Evolutionary conservation across 2,329 filamentous ascomycete species (phyloP).

Genomic region (Colletotrichum gloeosporioides): DNA sequence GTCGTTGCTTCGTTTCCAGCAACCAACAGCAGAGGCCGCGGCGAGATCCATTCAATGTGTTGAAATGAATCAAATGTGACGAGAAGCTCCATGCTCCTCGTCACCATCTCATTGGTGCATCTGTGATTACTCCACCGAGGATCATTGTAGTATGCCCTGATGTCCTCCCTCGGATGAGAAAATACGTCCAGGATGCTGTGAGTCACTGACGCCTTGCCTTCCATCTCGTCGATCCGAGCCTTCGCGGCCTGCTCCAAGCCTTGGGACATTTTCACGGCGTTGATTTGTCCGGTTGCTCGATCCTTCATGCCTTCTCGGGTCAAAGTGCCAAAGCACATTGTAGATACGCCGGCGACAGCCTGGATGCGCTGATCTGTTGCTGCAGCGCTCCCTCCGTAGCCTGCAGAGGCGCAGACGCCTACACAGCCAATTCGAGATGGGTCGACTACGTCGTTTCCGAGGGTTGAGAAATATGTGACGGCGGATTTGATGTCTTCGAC

Average conservation of each 20-base stretch:
- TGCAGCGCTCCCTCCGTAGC: background rate
- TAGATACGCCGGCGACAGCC: background rate
- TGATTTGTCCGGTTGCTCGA: background rate
- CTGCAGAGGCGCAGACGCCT: background rate
- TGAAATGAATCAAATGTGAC: background rate
- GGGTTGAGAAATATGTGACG: background rate
- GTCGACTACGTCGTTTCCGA: background rate
- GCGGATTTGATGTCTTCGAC: background rate
- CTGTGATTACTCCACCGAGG: background rate
- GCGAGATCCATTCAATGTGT: background rate
- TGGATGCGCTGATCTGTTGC: background rate
- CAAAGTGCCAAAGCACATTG: background rate
- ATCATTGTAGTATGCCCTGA: background rate
- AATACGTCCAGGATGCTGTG: background rate
- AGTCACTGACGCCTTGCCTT: background rate
- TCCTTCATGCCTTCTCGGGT: background rate
- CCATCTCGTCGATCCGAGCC: background rate
- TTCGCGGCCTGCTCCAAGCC: background rate
- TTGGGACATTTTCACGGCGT: background rate
- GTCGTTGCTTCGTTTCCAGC: background rate
- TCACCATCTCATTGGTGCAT: background rate
- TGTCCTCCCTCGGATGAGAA: background rate
- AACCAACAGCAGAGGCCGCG: background rate
- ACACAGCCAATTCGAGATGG: background rate
- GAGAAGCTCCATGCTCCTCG: background rate